phyloP scores from a whole-genome alignment of 2,329 filamentous ascomycete species.

The Didymella pinodella region DNA sequence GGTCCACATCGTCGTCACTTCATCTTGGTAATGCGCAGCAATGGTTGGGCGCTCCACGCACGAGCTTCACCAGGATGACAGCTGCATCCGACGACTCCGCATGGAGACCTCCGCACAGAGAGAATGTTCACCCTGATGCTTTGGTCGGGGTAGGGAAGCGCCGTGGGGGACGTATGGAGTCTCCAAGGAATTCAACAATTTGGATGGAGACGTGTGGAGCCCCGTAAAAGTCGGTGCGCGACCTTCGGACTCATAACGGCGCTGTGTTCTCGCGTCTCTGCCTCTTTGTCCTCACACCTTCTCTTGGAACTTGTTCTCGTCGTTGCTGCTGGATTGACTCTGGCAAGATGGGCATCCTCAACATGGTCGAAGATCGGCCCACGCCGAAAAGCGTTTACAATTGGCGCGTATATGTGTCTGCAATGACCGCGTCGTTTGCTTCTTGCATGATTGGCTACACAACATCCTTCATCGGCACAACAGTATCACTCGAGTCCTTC shows the following conservation, averaged over 20 bases:
- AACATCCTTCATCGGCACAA: conserved; percentile 79
- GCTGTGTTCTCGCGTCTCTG: neutral
- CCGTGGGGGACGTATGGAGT: conserved; percentile 20
- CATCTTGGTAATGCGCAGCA: conserved; percentile 1
- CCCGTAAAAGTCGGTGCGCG: conserved; percentile 19
- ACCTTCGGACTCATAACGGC: conserved; percentile 15
- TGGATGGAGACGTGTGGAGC: conserved; percentile 20
- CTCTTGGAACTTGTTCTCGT: neutral
- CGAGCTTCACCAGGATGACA: conserved; percentile 15
- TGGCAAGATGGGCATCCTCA: conserved; percentile 45
- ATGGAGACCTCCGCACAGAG: conserved; percentile 12
- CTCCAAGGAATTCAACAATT: conserved; percentile 18
- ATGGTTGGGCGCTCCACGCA: conserved; percentile 16
- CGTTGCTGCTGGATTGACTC: neutral
- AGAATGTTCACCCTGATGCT: conserved; percentile 18
- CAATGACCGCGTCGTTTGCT: conserved; percentile 63
- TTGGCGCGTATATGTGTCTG: conserved; percentile 65
- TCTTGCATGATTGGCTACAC: conserved; percentile 70
- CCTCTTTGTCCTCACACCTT: neutral
- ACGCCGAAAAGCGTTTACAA: conserved; percentile 67
- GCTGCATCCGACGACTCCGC: conserved; percentile 11
- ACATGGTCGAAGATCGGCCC: conserved; percentile 54
- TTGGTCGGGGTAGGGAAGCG: conserved; percentile 1
- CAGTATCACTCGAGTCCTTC: conserved; percentile 75
- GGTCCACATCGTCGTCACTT: conserved; percentile 20